These are phyloP conservation scores for Cystofilobasidium capitatum DNA, from an alignment of 768 basidiomycete genomes.

Conservation along the genomic window DNA sequence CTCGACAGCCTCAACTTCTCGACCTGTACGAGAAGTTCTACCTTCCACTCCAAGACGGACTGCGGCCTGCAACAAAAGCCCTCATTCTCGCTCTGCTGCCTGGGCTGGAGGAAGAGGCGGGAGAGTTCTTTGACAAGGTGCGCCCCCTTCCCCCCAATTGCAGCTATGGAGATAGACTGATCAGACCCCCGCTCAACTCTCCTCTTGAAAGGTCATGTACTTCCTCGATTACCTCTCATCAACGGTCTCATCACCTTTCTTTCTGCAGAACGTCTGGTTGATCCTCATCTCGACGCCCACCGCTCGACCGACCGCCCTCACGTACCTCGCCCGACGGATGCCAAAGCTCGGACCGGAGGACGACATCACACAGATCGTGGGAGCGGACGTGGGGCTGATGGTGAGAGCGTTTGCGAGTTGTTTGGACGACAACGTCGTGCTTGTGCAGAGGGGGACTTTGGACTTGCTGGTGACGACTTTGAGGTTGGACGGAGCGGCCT, in stretches of 20 bases:
- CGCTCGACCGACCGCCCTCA: slow-evolving; percentile 74
- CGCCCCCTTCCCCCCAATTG: background rate
- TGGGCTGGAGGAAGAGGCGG: slow-evolving; percentile 92
- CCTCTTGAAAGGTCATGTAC: slow-evolving; percentile 53
- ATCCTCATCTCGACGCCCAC: slow-evolving; percentile 81
- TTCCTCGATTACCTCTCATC: slow-evolving; percentile 73
- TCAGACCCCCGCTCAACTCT: background rate
- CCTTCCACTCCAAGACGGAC: slow-evolving; percentile 64
- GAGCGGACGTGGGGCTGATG: slow-evolving; percentile 83
- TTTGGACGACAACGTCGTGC: slow-evolving; percentile 83
- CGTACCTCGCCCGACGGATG: slow-evolving; percentile 71
- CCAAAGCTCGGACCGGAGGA: slow-evolving; percentile 46
- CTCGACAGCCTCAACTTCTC: slow-evolving; percentile 63
- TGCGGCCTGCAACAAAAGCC: slow-evolving; percentile 87
- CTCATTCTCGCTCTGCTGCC: slow-evolving; percentile 88
- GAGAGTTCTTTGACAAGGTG: slow-evolving; percentile 77
- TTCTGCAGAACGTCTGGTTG: slow-evolving; percentile 91
- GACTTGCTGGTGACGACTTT: slow-evolving; percentile 74
- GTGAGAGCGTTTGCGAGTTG: slow-evolving; percentile 83
- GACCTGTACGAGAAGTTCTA: slow-evolving; percentile 90
- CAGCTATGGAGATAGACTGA: background rate
- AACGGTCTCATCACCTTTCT: slow-evolving; percentile 76
- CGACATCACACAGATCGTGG: slow-evolving; percentile 65
- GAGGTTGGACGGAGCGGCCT: slow-evolving; percentile 59
- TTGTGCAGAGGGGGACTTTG: slow-evolving; percentile 75